A percentile compares a stretch with the other conserved stretches of the same genome.
Evolutionary conservation across 2,329 filamentous ascomycete genomes (phyloP).

Genomic region (Claviceps sp.): DNA sequence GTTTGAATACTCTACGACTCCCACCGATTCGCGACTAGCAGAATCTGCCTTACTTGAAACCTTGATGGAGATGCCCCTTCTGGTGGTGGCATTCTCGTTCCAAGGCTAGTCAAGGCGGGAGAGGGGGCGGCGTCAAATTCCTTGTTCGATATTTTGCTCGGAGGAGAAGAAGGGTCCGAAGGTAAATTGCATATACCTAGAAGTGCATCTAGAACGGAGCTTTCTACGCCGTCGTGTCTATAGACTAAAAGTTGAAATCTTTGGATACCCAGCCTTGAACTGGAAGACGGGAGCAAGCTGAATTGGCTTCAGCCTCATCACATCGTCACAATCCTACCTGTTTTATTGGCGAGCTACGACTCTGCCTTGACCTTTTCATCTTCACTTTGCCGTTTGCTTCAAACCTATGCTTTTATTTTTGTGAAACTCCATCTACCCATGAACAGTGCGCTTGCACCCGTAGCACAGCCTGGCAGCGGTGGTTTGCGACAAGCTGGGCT

Average conservation of each 20-base stretch:
- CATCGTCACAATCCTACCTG: not conserved
- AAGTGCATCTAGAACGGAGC: constrained; percentile 8
- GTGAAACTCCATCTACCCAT: constrained; percentile 25
- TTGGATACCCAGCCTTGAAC: not conserved
- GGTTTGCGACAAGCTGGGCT: constrained; percentile 11
- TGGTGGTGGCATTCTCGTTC: too few species aligned
- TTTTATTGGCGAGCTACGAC: not conserved
- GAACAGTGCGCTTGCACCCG: constrained; percentile 56
- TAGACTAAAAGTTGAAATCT: not conserved
- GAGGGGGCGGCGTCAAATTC: not conserved
- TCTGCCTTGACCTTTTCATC: not conserved
- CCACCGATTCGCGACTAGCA: too few species aligned
- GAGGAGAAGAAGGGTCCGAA: not conserved
- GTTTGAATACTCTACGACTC: not conserved
- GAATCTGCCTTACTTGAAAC: too few species aligned
- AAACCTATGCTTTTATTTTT: not conserved
- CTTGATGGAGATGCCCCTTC: too few species aligned
- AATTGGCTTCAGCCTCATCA: not conserved
- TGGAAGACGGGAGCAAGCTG: not conserved
- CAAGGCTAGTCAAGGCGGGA: not conserved
- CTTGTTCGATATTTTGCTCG: not conserved
- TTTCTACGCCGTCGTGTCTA: not conserved
- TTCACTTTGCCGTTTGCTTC: too few species aligned
- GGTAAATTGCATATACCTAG: constrained; percentile 5
- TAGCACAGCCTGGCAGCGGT: constrained; percentile 45